Evolutionary conservation across 2,329 filamentous ascomycete species (phyloP), one percentile per base, ranked within the genome.

Genomic region (Fusarium pininemorale): DNA sequence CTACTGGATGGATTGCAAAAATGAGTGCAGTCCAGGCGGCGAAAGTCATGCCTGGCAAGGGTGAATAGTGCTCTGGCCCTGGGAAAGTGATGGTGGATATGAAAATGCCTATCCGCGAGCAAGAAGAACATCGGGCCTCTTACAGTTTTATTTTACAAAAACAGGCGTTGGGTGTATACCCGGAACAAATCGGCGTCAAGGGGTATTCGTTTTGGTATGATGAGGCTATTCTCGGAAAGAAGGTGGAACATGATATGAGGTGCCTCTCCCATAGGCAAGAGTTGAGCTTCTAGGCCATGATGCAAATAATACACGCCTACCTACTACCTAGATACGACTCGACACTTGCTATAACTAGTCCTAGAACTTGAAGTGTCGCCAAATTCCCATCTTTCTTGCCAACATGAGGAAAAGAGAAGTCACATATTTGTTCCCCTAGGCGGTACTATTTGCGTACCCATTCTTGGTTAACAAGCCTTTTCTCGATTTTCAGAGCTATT

Each of bases 1-100:
- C 94, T 26, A 86, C 92, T 22, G 93, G 91, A 28, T 99, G 96
- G 95, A 96, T 96, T 71, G 92, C 93, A 75, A 99, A 99, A 87
- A 97, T 99, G 92, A 96, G 95, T 79, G 96, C 96, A 30, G 93
- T 99, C 22, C 95, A 98, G 84, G 96, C 95, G 4, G 94, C 95
- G 53, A 98, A 98, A 86, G 95, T 92, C 51, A 92, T 89, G 83
- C 87, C 90, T 9, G 88, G 89, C 30, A 90, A 89, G 81, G 85
- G 86, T 55, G 88, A 90, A 78, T 85, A 85, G 76, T 32, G 16
- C 22, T 18, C 26, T 32, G 5, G 44, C 20, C 9, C 7, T 6
- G n/a, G 41, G 30, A 63, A 51, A 35, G 30, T 51, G 30, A 24
- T 12, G 26, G 30, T n/a, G 47, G 18, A 28, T 14, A 22, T 47